Evolutionary conservation across 2,329 filamentous ascomycete species (phyloP).

Genomic region (Rutstroemia sp.): DNA sequence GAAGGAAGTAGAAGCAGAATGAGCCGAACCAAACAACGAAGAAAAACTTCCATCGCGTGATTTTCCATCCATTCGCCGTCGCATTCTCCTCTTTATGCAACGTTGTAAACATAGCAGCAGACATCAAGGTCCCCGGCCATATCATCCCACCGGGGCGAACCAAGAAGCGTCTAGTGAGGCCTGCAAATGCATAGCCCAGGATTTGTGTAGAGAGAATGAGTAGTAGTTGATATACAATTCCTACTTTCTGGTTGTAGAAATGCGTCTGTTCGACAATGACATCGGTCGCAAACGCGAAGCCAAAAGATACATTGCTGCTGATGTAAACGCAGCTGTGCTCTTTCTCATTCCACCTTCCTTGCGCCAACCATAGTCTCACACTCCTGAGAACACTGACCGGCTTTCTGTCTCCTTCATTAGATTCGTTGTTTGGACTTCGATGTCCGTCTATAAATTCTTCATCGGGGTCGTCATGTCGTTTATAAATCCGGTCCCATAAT

Average conservation of each 20-base stretch:
- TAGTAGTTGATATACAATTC: conserved; percentile 70
- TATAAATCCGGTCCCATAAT: conserved; percentile 68
- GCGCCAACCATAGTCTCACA: conserved; percentile 66
- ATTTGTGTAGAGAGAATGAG: conserved; percentile 83
- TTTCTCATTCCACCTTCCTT: conserved; percentile 81
- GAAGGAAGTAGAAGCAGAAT: conserved; percentile 79
- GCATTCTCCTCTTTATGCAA: conserved; percentile 81
- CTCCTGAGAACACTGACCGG: conserved; percentile 27
- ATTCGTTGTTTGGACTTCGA: conserved; percentile 12
- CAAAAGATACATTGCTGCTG: conserved; percentile 83
- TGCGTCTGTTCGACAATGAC: conserved; percentile 85
- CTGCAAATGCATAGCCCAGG: conserved; percentile 79
- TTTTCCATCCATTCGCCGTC: conserved; percentile 72
- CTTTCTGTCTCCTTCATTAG: conserved; percentile 3
- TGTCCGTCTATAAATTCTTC: conserved; percentile 50
- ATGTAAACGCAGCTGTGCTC: conserved; percentile 86
- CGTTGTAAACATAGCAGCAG: conserved; percentile 81
- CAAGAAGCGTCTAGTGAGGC: conserved; percentile 71
- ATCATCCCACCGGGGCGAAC: conserved; percentile 86
- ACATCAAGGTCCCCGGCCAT: conserved; percentile 84
- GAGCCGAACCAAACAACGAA: conserved; percentile 62
- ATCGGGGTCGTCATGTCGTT: conserved; percentile 46
- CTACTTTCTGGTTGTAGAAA: conserved; percentile 78
- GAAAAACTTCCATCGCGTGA: conserved; percentile 81
- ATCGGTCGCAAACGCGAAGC: conserved; percentile 83